Percentiles rank a stretch among this genome's conserved stretches.
Evolutionary conservation across 345 rosid genomes (phyloP).

Genomic region (Balakata baccata): DNA sequence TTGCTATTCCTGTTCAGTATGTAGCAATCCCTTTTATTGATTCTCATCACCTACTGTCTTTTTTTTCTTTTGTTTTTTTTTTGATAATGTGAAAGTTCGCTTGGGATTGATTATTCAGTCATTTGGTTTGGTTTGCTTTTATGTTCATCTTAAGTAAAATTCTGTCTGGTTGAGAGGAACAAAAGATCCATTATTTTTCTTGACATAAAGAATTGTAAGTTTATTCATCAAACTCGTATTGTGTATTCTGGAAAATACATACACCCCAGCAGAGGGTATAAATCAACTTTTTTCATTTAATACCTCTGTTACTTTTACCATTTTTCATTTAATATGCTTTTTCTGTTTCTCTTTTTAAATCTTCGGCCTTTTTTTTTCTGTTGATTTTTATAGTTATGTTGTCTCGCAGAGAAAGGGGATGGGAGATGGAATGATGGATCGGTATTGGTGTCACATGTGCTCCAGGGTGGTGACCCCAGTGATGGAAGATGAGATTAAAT

Average conservation of each 20-base stretch:
- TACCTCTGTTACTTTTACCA: background rate
- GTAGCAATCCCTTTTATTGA: background rate
- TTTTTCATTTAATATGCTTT: background rate
- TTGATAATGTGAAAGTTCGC: background rate
- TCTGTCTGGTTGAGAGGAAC: background rate
- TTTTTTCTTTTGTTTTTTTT: background rate
- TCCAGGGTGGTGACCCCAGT: constrained; percentile 45
- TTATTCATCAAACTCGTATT: too few relatives aligned
- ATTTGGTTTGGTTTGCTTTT: background rate
- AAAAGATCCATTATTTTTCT: background rate
- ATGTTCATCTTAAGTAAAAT: background rate
- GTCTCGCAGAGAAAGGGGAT: constrained; percentile 29
- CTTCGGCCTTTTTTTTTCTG: background rate
- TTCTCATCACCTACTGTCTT: too few relatives aligned
- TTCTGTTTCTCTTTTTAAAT: background rate
- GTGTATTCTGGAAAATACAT: too few relatives aligned
- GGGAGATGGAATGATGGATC: constrained; percentile 50
- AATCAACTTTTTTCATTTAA: background rate
- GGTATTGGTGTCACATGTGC: constrained; percentile 68
- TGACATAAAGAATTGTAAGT: background rate
- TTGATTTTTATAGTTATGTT: constrained; percentile 1
- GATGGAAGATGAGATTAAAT: constrained; percentile 39
- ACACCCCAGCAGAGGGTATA: too few relatives aligned
- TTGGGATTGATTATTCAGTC: background rate
- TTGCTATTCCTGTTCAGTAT: background rate